phyloP scores from a whole-genome alignment of 1,284 basidiomycete genomes.

The Abortiporus biennis region DNA sequence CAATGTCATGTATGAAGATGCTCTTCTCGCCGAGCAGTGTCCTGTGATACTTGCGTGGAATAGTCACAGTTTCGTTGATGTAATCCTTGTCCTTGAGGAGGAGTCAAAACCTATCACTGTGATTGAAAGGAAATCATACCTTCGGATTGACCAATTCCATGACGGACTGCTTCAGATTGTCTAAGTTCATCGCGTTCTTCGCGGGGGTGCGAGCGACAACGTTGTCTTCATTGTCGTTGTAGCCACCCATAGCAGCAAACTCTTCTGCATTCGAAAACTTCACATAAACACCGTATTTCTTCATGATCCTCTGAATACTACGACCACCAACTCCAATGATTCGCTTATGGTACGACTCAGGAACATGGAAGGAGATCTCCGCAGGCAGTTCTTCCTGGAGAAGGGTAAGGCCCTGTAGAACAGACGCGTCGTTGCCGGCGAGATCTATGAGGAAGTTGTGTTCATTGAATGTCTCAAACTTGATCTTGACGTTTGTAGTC shows the following conservation, averaged over 20 bases:
- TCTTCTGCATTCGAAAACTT: conserved; percentile 99
- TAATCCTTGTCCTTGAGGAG: conserved; percentile 86
- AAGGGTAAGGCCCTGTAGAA: conserved; percentile 84
- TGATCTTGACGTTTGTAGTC: conserved; percentile 93
- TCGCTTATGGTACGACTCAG: conserved; percentile 97
- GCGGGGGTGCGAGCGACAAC: conserved; percentile 96
- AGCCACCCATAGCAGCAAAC: conserved; percentile 91
- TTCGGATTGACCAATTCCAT: conserved; percentile 98
- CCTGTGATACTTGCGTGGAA: conserved; percentile 93
- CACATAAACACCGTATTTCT: conserved; percentile 98
- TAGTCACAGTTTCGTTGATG: conserved; percentile 87
- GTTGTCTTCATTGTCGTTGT: conserved; percentile 98
- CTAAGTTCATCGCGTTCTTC: conserved; percentile 95
- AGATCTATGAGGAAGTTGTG: conserved; percentile 98
- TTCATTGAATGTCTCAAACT: conserved; percentile 98
- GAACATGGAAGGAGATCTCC: conserved; percentile 99
- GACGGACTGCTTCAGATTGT: conserved; percentile 93
- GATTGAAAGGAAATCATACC: conserved; percentile 35
- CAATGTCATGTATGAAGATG: conserved; percentile 96
- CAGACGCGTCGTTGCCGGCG: conserved; percentile 74
- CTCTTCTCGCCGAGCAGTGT: conserved; percentile 93
- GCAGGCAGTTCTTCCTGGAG: conserved; percentile 96
- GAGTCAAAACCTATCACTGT: not conserved
- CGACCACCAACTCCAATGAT: conserved; percentile 98
- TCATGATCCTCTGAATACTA: conserved; percentile 99